Conservation (phyloP, 352 stramenopile species). For the Lagenidium giganteum region DNA sequence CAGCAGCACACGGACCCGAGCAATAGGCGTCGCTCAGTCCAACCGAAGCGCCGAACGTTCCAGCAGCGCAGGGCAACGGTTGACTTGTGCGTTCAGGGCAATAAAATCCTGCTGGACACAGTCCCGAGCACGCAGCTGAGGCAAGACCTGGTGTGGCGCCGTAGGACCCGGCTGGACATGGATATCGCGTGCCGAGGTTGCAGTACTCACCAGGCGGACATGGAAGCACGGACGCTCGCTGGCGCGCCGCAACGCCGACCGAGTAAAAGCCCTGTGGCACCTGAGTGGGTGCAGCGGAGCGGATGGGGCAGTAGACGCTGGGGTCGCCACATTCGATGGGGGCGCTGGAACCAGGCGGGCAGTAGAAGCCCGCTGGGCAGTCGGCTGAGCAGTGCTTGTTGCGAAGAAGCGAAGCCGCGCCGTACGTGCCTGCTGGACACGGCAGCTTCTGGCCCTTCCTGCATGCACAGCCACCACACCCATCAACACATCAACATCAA, state of each 20-base stretch:
- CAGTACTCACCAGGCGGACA: slow-evolving; percentile 68
- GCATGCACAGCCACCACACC: neutral
- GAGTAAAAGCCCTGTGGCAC: slow-evolving; percentile 33
- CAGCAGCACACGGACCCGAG: slow-evolving; percentile 44
- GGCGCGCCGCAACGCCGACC: slow-evolving; percentile 17
- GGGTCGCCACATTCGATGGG: slow-evolving; percentile 39
- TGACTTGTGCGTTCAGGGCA: slow-evolving; percentile 29
- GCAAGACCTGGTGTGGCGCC: slow-evolving; percentile 23
- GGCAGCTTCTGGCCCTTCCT: slow-evolving; percentile 27
- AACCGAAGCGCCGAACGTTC: slow-evolving; percentile 44
- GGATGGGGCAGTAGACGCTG: slow-evolving; percentile 51
- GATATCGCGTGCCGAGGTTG: slow-evolving; percentile 19
- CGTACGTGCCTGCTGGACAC: slow-evolving; percentile 66
- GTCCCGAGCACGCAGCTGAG: slow-evolving; percentile 25
- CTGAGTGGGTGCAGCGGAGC: neutral
- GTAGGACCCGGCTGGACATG: slow-evolving; percentile 54
- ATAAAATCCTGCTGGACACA: slow-evolving; percentile 57
- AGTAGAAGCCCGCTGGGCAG: slow-evolving; percentile 66
- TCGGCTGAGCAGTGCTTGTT: slow-evolving; percentile 37
- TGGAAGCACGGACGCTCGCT: slow-evolving; percentile 21
- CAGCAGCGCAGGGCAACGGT: slow-evolving; percentile 35
- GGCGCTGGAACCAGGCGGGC: slow-evolving; percentile 25
- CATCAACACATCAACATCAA: neutral
- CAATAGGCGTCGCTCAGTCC: slow-evolving; percentile 39
- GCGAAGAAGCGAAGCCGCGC: slow-evolving; percentile 28